phyloP scores from a whole-genome alignment of 257 asterid genomes.

The Solanum rostratum region DNA sequence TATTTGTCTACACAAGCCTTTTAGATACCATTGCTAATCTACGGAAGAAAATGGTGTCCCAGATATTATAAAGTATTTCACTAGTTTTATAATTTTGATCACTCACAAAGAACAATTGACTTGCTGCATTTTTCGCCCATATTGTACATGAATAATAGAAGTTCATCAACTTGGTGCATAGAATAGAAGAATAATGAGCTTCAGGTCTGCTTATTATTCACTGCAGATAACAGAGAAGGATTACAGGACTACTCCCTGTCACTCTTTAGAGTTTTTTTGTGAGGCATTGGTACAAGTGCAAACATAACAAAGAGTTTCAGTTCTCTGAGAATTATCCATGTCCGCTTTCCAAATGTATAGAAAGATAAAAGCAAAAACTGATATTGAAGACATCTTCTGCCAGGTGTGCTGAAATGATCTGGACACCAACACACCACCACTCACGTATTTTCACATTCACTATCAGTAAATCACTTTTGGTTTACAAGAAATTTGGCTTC shows the following conservation, averaged over 20 bases:
- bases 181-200: background rate
- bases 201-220: background rate
- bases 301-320: background rate
- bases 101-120: background rate
- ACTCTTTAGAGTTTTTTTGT: background rate
- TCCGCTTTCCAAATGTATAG: background rate
- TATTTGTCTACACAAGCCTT: background rate
- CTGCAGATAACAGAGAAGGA: background rate
- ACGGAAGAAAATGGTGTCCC: background rate
- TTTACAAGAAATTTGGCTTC: background rate
- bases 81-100: background rate
- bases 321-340: background rate
- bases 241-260: background rate
- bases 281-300: background rate
- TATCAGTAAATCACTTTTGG: background rate
- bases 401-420: background rate
- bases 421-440: background rate
- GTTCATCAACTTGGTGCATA: background rate
- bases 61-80: background rate
- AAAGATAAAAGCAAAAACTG: background rate
- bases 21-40: background rate
- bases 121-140: background rate
- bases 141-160: background rate
- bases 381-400: background rate
- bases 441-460: background rate